Percentiles rank a stretch among this genome's conserved stretches.
Evolutionary conservation across 2,329 filamentous ascomycete species (phyloP).

Genomic region (Ceratocystis cubensis): DNA sequence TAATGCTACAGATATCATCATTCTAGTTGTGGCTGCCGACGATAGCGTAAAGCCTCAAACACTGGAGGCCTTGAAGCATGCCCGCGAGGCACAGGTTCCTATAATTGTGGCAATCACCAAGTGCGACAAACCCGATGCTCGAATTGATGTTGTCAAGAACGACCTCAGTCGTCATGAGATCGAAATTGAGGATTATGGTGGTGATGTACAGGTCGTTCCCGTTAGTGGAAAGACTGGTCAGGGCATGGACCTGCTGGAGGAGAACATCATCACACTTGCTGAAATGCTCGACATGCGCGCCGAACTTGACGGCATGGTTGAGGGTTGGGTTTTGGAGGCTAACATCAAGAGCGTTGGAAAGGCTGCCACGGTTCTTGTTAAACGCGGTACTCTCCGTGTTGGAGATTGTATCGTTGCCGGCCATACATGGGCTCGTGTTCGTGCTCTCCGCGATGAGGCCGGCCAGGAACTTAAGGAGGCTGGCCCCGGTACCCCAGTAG

Average conservation of each 20-base stretch:
- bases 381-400: slow-evolving; percentile 67
- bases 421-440: slow-evolving; percentile 75
- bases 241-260: slow-evolving; percentile 85
- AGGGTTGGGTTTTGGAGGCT: slow-evolving; percentile 90
- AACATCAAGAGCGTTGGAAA: slow-evolving; percentile 75
- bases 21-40: slow-evolving; percentile 89
- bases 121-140: slow-evolving; percentile 74
- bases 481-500: slow-evolving; percentile 76
- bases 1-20: slow-evolving; percentile 91
- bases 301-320: slow-evolving; percentile 60
- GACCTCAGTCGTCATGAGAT: slow-evolving; percentile 75
- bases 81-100: slow-evolving; percentile 71
- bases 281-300: slow-evolving; percentile 87
- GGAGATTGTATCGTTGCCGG: slow-evolving; percentile 83
- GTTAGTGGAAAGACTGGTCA: slow-evolving; percentile 89
- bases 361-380: slow-evolving; percentile 77
- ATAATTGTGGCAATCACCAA: slow-evolving; percentile 99
- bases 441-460: slow-evolving; percentile 71
- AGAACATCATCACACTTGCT: slow-evolving; percentile 72
- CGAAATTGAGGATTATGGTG: slow-evolving; percentile 87
- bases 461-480: slow-evolving; percentile 60
- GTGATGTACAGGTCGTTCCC: slow-evolving; percentile 80
- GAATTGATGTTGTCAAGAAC: slow-evolving; percentile 71
- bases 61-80: slow-evolving; percentile 89
- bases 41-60: slow-evolving; percentile 98